Evolutionary conservation across 768 basidiomycete genomes (phyloP), one percentile per base, ranked within the genome.

Genomic region (Hortiboletus flavorubellus): DNA sequence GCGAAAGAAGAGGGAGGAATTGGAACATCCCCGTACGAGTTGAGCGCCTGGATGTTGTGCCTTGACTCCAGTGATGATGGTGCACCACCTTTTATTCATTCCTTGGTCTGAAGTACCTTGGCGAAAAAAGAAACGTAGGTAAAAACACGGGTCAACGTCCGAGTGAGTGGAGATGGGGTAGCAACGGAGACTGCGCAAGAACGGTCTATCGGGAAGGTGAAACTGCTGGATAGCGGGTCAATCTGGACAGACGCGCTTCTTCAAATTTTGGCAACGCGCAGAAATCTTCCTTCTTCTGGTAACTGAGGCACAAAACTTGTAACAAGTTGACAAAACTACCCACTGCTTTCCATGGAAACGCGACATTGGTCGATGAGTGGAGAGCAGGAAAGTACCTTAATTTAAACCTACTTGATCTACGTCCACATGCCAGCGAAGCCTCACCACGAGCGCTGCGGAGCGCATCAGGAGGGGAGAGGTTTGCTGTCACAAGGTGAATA

Each of bases 1-100:
- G 41, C n/a, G 63, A 50, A 49, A 58, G 7, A 18, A 69, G 40
- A 37, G 21, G 1, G 8, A 64, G 30, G 41, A 53, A 23, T 21
- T 46, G 10, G 30, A 59, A 15, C 59, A 62, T 66, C 42, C n/a
- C 16, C 14, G 2, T 51, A 43, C 37, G 21, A 38, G 47, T 53
- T 31, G 39, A 53, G 33, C 21, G 30, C 21, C 31, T n/a, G 31
- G 3, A 18, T 23, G 16, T 16, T 9, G 9, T 33, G 42, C 30
- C n/a, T 15, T 34, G 35, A 21, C 9, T 40, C 34, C 8, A 8
- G 31, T 8, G 26, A n/a, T 9, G 12, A 42, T 16, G 2, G 26
- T 43, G 11, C 31, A 11, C 33, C 18, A 12, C 30, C 12, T 46
- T 46, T 59, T 63, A 59, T 60, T 9, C 8, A 18, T 44, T 23